phyloP scores from a whole-genome alignment of 768 basidiomycete genomes.

The Hypholoma fasciculare region DNA sequence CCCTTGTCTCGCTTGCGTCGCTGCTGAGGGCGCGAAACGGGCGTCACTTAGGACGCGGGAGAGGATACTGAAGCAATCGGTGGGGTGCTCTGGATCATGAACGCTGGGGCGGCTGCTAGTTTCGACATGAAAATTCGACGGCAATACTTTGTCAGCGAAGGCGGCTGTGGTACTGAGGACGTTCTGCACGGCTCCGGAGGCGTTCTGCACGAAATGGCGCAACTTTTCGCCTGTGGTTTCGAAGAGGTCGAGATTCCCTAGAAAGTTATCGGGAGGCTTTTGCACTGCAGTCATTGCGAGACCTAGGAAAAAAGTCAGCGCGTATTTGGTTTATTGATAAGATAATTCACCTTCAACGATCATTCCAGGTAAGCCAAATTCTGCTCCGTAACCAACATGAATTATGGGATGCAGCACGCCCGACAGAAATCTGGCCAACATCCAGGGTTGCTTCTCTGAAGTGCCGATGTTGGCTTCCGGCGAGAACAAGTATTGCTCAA shows the following conservation, averaged over 20 bases:
- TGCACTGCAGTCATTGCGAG: slow-evolving; percentile 59
- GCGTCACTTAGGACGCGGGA: slow-evolving; percentile 54
- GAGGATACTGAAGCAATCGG: slow-evolving; percentile 29
- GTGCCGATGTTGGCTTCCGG: slow-evolving; percentile 43
- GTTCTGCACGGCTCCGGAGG: background rate
- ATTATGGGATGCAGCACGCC: slow-evolving; percentile 68
- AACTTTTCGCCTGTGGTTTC: background rate
- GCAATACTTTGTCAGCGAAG: background rate
- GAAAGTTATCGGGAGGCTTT: background rate
- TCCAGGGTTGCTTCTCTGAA: slow-evolving; percentile 40
- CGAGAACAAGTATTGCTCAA: slow-evolving; percentile 70
- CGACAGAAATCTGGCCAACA: slow-evolving; percentile 57
- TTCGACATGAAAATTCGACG: background rate
- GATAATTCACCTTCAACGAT: slow-evolving; percentile 54
- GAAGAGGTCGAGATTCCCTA: background rate
- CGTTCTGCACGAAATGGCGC: background rate
- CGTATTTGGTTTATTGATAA: background rate
- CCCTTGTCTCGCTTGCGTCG: slow-evolving; percentile 12
- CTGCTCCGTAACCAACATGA: slow-evolving; percentile 60
- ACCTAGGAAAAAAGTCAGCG: slow-evolving; percentile 31
- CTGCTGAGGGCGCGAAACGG: slow-evolving; percentile 27
- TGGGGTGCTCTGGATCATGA: background rate
- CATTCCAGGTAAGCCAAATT: slow-evolving; percentile 59
- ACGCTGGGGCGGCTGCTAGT: background rate
- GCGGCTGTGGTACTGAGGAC: background rate